Percentiles rank a stretch among this genome's conserved stretches.
Evolutionary conservation across 257 asterid genomes (phyloP).

Genomic region (Rubia yunnanensis): DNA sequence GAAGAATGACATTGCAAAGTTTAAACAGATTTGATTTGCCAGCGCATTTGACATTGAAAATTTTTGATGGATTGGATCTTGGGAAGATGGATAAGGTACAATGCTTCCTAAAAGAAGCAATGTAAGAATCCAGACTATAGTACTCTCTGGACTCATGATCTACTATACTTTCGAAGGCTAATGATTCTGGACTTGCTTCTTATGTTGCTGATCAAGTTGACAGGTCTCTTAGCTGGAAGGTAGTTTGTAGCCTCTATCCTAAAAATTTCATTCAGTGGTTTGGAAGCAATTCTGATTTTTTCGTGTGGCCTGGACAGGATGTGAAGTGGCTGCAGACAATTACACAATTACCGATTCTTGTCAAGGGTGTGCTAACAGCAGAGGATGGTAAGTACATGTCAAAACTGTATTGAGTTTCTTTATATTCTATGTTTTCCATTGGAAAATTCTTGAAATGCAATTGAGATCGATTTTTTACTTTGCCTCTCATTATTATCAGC

Average conservation of each 20-base stretch:
- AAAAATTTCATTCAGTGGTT: background rate
- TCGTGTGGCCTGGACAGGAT: slow-evolving; percentile 33
- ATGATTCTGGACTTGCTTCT: slow-evolving; percentile 75
- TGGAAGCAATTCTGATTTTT: background rate
- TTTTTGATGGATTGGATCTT: slow-evolving; percentile 56
- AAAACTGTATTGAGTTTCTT: background rate
- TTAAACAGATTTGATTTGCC: slow-evolving; percentile 60
- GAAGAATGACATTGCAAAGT: background rate
- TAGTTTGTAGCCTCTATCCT: slow-evolving; percentile 12
- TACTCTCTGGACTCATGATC: slow-evolving; percentile 5
- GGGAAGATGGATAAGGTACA: slow-evolving; percentile 50
- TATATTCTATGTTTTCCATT: background rate
- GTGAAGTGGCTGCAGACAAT: slow-evolving; percentile 77
- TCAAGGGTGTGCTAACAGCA: slow-evolving; percentile 75
- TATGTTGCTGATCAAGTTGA: slow-evolving; percentile 59
- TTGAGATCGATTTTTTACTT: background rate
- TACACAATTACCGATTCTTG: slow-evolving; percentile 60
- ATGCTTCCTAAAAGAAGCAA: background rate
- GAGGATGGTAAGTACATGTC: slow-evolving; percentile 56
- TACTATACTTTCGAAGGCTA: slow-evolving; percentile 29
- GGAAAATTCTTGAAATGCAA: background rate
- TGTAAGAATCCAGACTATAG: background rate
- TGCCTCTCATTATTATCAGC: slow-evolving; percentile 23
- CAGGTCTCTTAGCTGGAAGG: slow-evolving; percentile 75
- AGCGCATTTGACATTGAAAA: slow-evolving; percentile 55